Conservation (phyloP, 495 filamentous ascomycete species). For the Aspergillus incahuasiensis region DNA sequence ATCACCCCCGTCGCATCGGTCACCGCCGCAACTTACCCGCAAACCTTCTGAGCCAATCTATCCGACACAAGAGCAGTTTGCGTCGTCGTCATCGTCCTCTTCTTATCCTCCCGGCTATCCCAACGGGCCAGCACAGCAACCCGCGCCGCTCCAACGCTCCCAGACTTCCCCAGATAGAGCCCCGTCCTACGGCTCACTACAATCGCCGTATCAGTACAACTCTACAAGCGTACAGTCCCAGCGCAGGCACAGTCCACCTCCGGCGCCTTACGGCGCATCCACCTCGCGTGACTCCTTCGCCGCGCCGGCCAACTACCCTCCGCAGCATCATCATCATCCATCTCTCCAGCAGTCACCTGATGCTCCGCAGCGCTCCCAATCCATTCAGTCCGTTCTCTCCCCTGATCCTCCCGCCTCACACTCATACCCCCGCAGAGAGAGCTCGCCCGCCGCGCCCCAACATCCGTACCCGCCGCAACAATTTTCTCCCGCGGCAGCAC, state of each 20-base stretch:
- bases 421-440: constrained; percentile 37
- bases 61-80: constrained; percentile 29
- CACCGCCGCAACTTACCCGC: constrained; percentile 17
- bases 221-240: constrained; percentile 30
- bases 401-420: constrained; percentile 34
- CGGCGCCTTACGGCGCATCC: constrained; percentile 32
- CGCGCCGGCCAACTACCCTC: constrained; percentile 29
- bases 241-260: constrained; percentile 35
- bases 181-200: constrained; percentile 37
- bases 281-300: constrained; percentile 34
- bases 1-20: constrained; percentile 15
- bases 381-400: constrained; percentile 43
- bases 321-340: constrained; percentile 20
- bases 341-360: constrained; percentile 36
- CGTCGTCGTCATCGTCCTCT: constrained; percentile 20
- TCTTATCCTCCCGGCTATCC: constrained; percentile 29
- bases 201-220: constrained; percentile 46
- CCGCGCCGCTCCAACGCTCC: constrained; percentile 36
- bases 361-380: constrained; percentile 43
- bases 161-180: constrained; percentile 39
- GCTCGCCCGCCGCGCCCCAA: constrained; percentile 34
- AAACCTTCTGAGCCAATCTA: constrained; percentile 28
- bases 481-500: constrained; percentile 35
- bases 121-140: constrained; percentile 40
- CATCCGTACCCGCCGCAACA: constrained; percentile 37